These are phyloP conservation scores for Gymnopilus junonius DNA, from an alignment of 768 basidiomycete genomes.

Conservation along the genomic window DNA sequence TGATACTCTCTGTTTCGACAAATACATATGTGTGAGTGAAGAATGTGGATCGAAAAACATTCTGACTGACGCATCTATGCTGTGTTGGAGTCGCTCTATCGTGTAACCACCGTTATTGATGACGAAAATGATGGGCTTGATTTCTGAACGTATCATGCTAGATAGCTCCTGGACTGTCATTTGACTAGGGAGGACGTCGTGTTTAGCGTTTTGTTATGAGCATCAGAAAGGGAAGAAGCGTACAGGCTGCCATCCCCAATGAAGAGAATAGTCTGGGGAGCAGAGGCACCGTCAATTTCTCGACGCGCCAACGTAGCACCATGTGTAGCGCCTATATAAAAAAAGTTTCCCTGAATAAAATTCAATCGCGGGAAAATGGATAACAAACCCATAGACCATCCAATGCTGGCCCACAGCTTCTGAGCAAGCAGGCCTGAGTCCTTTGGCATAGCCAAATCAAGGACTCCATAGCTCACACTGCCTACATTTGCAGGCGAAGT, in stretches of 20 bases:
- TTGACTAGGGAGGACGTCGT: slow-evolving; percentile 5
- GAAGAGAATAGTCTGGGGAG: slow-evolving; percentile 12
- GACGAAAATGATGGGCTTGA: slow-evolving; percentile 16
- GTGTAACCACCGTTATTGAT: slow-evolving; percentile 14
- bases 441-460: slow-evolving; percentile 12
- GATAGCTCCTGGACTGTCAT: slow-evolving; percentile 14
- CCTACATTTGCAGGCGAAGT: background rate
- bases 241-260: slow-evolving; percentile 16
- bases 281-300: slow-evolving; percentile 7
- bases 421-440: slow-evolving; percentile 11
- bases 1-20: slow-evolving; percentile 9
- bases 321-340: slow-evolving; percentile 7
- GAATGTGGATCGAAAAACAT: background rate
- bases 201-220: background rate
- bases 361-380: background rate
- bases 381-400: slow-evolving; percentile 14
- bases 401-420: slow-evolving; percentile 17
- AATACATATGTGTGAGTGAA: background rate
- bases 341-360: background rate
- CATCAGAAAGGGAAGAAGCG: background rate
- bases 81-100: slow-evolving; percentile 14
- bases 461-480: slow-evolving; percentile 11
- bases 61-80: slow-evolving; percentile 1
- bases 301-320: slow-evolving; percentile 9
- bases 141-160: slow-evolving; percentile 7